Evolutionary conservation across 768 basidiomycete species (phyloP).

Genomic region (Pluteus cervinus): DNA sequence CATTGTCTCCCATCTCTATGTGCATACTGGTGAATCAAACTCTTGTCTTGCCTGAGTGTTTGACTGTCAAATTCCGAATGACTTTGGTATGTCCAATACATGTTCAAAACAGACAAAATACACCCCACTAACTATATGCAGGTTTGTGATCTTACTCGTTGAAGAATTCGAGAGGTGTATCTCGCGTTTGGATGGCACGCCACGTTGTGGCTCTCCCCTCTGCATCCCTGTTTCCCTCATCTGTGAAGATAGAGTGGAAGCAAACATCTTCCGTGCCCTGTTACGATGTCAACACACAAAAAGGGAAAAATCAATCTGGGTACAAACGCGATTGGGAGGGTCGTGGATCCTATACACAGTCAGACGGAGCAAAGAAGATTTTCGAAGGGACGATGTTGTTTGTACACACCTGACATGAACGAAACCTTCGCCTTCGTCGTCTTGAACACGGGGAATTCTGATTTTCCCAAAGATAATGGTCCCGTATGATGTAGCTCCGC

Average conservation of each 20-base stretch:
- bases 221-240: constrained; percentile 43
- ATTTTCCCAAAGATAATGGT: constrained; percentile 74
- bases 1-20: not conserved
- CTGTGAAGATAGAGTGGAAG: constrained; percentile 70
- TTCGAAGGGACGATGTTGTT: constrained; percentile 5
- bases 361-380: constrained; percentile 4
- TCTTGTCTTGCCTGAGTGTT: not conserved
- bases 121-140: not conserved
- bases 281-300: constrained; percentile 3
- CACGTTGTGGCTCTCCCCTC: constrained; percentile 49
- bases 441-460: constrained; percentile 59
- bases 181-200: constrained; percentile 56
- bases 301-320: not conserved
- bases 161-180: constrained; percentile 63
- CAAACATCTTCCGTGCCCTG: constrained; percentile 60
- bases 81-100: constrained; percentile 1
- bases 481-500: constrained; percentile 57
- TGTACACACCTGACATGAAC: constrained; percentile 60
- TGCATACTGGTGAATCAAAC: not conserved
- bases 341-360: constrained; percentile 56
- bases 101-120: not conserved
- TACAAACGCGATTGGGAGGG: constrained; percentile 60
- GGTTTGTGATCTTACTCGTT: constrained; percentile 40
- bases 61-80: not conserved
- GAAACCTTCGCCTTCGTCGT: constrained; percentile 57